phyloP scores from a whole-genome alignment of 192 early-diverging fungal genomes.

The Coemansia furcata region DNA sequence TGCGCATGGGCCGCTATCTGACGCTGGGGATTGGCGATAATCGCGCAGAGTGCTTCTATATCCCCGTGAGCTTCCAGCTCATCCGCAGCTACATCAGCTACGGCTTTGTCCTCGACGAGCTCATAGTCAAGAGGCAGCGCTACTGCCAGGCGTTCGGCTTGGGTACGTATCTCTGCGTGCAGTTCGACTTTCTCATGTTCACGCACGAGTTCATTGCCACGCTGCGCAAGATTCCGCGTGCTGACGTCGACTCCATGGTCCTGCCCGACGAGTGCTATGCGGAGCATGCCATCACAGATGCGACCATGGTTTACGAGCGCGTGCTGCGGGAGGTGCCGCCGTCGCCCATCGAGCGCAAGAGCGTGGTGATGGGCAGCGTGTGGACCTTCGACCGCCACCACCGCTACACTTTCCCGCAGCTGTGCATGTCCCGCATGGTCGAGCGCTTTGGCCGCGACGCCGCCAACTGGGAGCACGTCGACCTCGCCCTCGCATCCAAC shows the following conservation, averaged over 20 bases:
- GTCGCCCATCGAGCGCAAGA: slow-evolving; percentile 75
- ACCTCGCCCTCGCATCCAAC: slow-evolving; percentile 44
- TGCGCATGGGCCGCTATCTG: slow-evolving; percentile 67
- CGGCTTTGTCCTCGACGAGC: slow-evolving; percentile 88
- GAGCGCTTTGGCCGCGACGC: slow-evolving; percentile 85
- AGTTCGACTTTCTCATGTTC: slow-evolving; percentile 90
- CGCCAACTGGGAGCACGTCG: slow-evolving; percentile 76
- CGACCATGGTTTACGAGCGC: neutral
- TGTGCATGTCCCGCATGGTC: slow-evolving; percentile 81
- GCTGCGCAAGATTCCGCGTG: slow-evolving; percentile 64
- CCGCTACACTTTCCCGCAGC: slow-evolving; percentile 57
- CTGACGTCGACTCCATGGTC: slow-evolving; percentile 55
- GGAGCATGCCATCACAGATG: neutral
- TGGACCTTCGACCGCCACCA: slow-evolving; percentile 73
- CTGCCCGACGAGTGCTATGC: slow-evolving; percentile 22
- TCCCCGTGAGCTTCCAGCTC: slow-evolving; percentile 81
- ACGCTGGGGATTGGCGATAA: slow-evolving; percentile 96
- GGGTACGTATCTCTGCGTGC: slow-evolving; percentile 83
- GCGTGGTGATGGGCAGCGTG: slow-evolving; percentile 88
- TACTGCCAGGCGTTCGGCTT: slow-evolving; percentile 84
- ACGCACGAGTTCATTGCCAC: slow-evolving; percentile 92
- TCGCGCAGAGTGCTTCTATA: slow-evolving; percentile 84
- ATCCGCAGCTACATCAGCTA: slow-evolving; percentile 76
- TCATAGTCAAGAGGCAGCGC: slow-evolving; percentile 85
- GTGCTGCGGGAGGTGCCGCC: slow-evolving; percentile 61